These are phyloP conservation scores for Euryodendron excelsum DNA, from an alignment of 148 eudicot species.

Conservation along the genomic window DNA sequence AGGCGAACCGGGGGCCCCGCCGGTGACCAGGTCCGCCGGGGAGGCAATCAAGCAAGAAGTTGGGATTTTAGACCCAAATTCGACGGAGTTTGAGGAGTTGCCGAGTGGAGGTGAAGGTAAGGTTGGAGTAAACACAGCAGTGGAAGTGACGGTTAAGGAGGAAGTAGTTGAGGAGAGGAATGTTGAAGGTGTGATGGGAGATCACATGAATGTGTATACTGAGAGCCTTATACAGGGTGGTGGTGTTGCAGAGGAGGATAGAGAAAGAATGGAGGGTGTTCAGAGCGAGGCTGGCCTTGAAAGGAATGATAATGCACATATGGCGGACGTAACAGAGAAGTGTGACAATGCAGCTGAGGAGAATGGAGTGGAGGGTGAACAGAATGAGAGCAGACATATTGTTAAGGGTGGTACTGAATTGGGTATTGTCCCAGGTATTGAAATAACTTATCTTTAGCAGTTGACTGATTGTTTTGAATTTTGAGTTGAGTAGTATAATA, in stretches of 20 bases:
- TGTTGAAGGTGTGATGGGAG: not conserved
- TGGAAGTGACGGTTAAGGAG: not conserved
- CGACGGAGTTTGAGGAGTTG: not conserved
- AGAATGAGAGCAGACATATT: not conserved
- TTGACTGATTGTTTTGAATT: not conserved
- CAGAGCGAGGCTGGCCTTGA: not conserved
- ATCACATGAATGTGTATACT: not conserved
- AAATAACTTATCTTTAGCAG: not conserved
- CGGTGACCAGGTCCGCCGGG: not conserved
- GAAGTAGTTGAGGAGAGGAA: not conserved
- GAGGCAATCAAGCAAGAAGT: not conserved
- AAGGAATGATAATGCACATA: not conserved
- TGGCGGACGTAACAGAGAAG: not conserved
- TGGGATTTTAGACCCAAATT: not conserved
- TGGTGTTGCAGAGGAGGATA: not conserved
- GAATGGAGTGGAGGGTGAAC: not conserved
- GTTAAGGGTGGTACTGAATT: not conserved
- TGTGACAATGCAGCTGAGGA: not conserved
- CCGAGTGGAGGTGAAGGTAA: not conserved
- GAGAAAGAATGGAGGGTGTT: slow-evolving; percentile 3
- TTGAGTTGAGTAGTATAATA: not conserved
- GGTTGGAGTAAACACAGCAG: not conserved
- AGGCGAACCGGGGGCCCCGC: not conserved
- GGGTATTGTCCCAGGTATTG: not conserved
- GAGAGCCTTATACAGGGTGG: not conserved